These are phyloP conservation scores for Barbatosphaeria neglecta DNA, from an alignment of 495 filamentous ascomycete genomes.

Conservation along the genomic window DNA sequence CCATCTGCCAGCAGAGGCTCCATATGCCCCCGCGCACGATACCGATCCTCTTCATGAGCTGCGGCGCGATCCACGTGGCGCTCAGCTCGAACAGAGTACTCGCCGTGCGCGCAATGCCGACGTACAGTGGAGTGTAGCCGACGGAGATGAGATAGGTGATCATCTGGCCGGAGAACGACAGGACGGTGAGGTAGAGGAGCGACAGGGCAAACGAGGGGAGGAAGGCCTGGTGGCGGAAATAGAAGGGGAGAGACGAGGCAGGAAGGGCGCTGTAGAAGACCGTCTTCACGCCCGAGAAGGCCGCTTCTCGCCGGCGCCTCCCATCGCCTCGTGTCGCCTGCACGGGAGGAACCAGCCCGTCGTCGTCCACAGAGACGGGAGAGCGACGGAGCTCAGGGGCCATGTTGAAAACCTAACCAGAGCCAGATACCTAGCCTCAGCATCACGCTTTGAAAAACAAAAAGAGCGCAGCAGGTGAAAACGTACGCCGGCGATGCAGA, in stretches of 20 bases:
- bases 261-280: slow-evolving; percentile 3
- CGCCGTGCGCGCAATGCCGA: slow-evolving; percentile 26
- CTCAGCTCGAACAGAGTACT: slow-evolving; percentile 31
- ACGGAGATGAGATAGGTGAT: slow-evolving; percentile 45
- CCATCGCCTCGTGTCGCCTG: no score
- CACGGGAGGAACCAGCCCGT: background rate
- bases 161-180: slow-evolving; percentile 48
- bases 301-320: background rate
- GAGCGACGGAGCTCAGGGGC: background rate
- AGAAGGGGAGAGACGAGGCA: slow-evolving; percentile 18
- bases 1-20: slow-evolving; percentile 52
- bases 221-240: slow-evolving; percentile 31
- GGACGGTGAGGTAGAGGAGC: slow-evolving; percentile 48
- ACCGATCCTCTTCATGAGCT: slow-evolving; percentile 43
- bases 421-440: background rate
- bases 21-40: slow-evolving; percentile 48
- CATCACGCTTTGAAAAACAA: background rate
- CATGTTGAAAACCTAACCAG: background rate
- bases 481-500: slow-evolving; percentile 40
- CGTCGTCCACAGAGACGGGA: background rate
- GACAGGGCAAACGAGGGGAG: slow-evolving; percentile 43
- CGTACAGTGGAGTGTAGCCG: slow-evolving; percentile 16
- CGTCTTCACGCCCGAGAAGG: slow-evolving; percentile 15
- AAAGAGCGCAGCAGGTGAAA: background rate
- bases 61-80: slow-evolving; percentile 39